Conservation (phyloP, 1,284 basidiomycete genomes). For the Moesziomyces sp. region DNA sequence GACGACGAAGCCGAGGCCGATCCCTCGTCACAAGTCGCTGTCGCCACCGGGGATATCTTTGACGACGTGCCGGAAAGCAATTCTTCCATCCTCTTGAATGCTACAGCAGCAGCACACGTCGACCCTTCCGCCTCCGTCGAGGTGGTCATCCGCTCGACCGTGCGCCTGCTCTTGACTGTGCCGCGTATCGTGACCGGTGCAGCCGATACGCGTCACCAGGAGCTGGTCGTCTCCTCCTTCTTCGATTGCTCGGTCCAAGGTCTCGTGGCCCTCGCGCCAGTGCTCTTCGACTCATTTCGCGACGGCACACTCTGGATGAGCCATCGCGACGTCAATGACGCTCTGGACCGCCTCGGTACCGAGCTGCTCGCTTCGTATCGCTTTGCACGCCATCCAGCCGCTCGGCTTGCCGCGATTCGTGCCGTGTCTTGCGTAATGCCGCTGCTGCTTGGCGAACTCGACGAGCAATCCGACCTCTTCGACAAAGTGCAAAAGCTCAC, state of each 20-base stretch:
- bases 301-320: conserved; percentile 28
- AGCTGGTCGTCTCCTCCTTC: conserved; percentile 18
- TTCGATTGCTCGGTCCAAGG: conserved; percentile 26
- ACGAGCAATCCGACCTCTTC: conserved; percentile 33
- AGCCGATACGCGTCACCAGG: conserved; percentile 16
- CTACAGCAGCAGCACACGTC: not conserved
- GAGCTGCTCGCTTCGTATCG: conserved; percentile 35
- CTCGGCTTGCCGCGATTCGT: conserved; percentile 20
- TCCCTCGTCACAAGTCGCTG: not conserved
- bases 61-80: conserved; percentile 28
- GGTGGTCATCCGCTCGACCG: conserved; percentile 6
- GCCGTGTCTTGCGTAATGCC: conserved; percentile 21
- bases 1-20: conserved; percentile 3
- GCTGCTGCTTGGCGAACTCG: conserved; percentile 9
- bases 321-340: conserved; percentile 34
- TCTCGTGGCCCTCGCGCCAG: conserved; percentile 14
- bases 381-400: conserved; percentile 17
- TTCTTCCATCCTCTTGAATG: not conserved
- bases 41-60: conserved; percentile 15
- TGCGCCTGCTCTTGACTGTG: conserved; percentile 16
- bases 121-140: not conserved
- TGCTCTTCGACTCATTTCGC: conserved; percentile 15
- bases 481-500: conserved; percentile 35
- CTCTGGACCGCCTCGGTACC: conserved; percentile 32
- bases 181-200: conserved; percentile 16